phyloP scores from a whole-genome alignment of 2,329 filamentous ascomycete genomes.

The Purpureocillium takamizusanense region DNA sequence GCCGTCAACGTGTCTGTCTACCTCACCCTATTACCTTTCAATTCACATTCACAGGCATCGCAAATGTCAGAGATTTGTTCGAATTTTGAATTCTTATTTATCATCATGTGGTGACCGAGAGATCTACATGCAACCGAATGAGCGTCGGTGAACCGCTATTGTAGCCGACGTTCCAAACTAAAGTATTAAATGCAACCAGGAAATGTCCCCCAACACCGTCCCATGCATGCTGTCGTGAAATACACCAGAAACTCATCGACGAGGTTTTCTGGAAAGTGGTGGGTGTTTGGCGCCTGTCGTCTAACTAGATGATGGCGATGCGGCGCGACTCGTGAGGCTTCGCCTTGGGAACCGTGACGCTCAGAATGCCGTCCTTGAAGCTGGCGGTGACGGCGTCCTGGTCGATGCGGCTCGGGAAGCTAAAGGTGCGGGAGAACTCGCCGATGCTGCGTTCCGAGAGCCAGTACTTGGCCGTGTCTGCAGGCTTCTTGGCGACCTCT shows the following conservation, averaged over 20 bases:
- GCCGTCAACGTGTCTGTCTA: too few species aligned
- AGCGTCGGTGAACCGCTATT: too few species aligned
- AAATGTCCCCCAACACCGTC: neutral
- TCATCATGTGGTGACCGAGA: too few species aligned
- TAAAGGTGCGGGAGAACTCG: slow-evolving; percentile 60
- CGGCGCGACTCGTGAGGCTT: slow-evolving; percentile 48
- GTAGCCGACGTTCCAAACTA: neutral
- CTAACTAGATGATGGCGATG: slow-evolving; percentile 45
- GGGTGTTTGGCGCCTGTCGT: too few species aligned
- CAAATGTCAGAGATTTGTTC: too few species aligned
- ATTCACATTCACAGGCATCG: too few species aligned
- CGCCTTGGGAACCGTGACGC: slow-evolving; percentile 56
- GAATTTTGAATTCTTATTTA: too few species aligned
- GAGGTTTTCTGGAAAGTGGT: too few species aligned
- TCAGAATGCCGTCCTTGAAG: slow-evolving; percentile 58
- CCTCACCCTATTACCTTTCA: too few species aligned
- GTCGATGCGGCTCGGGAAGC: slow-evolving; percentile 56
- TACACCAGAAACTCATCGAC: too few species aligned
- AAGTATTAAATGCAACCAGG: too few species aligned
- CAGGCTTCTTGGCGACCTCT: slow-evolving; percentile 15
- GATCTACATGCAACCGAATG: too few species aligned
- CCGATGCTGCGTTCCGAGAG: slow-evolving; percentile 56
- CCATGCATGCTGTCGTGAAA: neutral
- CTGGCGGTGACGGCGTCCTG: slow-evolving; percentile 51
- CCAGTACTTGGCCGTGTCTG: slow-evolving; percentile 57